Base-by-base conservation (phyloP, 1,139 yeast species). In the Wickerhamiella pararugosa region DNA sequence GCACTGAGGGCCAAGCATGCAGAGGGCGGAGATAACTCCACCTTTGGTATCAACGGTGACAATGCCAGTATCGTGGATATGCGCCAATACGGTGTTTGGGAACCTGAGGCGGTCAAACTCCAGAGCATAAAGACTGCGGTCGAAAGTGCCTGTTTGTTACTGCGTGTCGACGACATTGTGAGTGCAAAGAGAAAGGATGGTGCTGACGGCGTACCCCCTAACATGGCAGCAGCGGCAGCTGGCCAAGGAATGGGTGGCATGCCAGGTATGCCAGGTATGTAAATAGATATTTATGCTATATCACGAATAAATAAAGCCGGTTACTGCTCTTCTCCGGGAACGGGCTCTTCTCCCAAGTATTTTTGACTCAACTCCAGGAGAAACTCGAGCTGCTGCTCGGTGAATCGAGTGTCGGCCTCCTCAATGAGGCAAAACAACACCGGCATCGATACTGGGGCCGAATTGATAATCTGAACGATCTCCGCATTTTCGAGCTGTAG, bases 71-170 rank as follows among this genome's bases (percentile, higher is more conserved):
- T 90, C 46, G 96, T 83, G 34, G 97, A 90, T 60, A 90, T 90
- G 99, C 75, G 80, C 51, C 79, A 75, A 26, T 90, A 86, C 62
- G 98, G 98, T 35, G 81, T 90, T 51, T 90, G 98, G 98, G 99
- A 90, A 65, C 98, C 99, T 11, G 96, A 90, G 65, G 96, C 84
- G 39, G 86, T 90, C 62, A 90, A 90, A 66, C 92, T 83, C 58
- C 99, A 90, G 67, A 80, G 94, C 49, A 80, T 90, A 53, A 90
- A 90, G 69, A 92, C 98, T 15, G 95, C 94, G 36, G 82, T 92
- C 52, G 99, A 90, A 65, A 80, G 94, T 69, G 97, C 98, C 6
- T 82, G 96, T 62, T 70, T 90, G 66, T 70, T 90, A 56, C 70
- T 90, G 60, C 79, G 98, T 58, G 98, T 90, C 39, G 99, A 90